Percentiles rank a stretch among this genome's conserved stretches.
Conservation (phyloP, 805 yeast genomes). For the Ogataea philodendri region DNA sequence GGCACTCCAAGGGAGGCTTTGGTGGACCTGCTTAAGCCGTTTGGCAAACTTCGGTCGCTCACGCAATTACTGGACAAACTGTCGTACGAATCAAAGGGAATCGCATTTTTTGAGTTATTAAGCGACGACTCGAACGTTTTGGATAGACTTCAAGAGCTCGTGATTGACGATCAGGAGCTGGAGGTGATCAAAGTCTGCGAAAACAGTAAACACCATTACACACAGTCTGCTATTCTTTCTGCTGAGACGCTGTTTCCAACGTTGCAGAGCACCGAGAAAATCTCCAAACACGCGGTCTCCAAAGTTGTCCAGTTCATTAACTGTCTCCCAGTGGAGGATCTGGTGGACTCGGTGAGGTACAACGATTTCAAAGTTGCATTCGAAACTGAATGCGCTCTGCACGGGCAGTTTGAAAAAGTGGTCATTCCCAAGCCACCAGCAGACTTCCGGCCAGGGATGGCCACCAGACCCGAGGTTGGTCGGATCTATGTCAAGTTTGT, state of each 20-base stretch:
- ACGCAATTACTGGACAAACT: slow-evolving; percentile 46
- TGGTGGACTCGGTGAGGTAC: slow-evolving; percentile 48
- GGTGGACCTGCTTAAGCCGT: slow-evolving; percentile 38
- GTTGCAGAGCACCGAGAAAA: slow-evolving; percentile 8
- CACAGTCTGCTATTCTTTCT: slow-evolving; percentile 23
- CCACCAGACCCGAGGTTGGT: slow-evolving; percentile 61
- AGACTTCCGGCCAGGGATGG: slow-evolving; percentile 34
- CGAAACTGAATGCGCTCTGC: slow-evolving; percentile 43
- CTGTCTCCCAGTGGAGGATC: slow-evolving; percentile 60
- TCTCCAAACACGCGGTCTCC: slow-evolving; percentile 29
- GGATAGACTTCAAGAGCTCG: slow-evolving; percentile 35
- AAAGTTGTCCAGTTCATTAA: slow-evolving; percentile 66
- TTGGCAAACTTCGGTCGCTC: slow-evolving; percentile 41
- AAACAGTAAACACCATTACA: slow-evolving; percentile 27
- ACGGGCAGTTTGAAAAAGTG: slow-evolving; percentile 52
- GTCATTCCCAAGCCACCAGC: slow-evolving; percentile 58
- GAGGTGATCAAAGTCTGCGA: slow-evolving; percentile 39
- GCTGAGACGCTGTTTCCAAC: slow-evolving; percentile 22
- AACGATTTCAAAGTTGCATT: slow-evolving; percentile 55
- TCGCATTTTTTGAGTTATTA: slow-evolving; percentile 51
- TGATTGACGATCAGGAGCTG: slow-evolving; percentile 37
- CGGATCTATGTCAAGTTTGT: slow-evolving; percentile 68
- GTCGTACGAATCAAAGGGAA: slow-evolving; percentile 52
- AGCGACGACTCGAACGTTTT: slow-evolving; percentile 28
- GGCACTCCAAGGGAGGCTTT: slow-evolving; percentile 44